Evolutionary conservation across 2,329 filamentous ascomycete species (phyloP), one percentile per base, ranked within the genome.

Genomic region (Trichoderma sp.): DNA sequence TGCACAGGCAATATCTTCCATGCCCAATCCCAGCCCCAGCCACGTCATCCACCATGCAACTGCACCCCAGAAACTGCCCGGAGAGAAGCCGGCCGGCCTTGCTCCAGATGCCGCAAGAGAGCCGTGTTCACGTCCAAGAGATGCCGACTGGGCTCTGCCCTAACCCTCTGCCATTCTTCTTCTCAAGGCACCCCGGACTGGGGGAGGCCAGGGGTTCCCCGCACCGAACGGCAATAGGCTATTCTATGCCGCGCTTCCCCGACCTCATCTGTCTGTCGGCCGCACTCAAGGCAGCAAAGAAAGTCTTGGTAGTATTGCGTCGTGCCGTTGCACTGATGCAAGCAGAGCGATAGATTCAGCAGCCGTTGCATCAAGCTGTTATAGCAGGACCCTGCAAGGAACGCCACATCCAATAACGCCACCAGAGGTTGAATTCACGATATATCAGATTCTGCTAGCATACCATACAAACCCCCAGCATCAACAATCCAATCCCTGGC

Each of bases 21-120:
- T 17, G 36, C 13, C 28, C 39, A 20, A n/a, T 5, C 39, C 39
- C 55, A 9, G 28, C 20, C 58, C 50, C 43, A 65, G 59, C 69
- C 62, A 67, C 61, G 69, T 67, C 69, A 71, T 59, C 62, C 53
- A 28, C 66, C 68, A 64, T 70, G 68, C 68, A 64, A 63, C 43
- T 63, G 58, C 59, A 70, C 69, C 62, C 63, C 61, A 71, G 63
- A 71, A 71, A 71, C 50, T 71, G 32, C 5, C 69, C 69, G 69
- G 69, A 71, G 69, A 71, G 69, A 71, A 67, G 69, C 69, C 69
- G 69, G 50, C 43, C 26, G 28, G 28, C 36, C 34, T 43, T 43
- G 53, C n/a, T 47, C 53, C 36, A 68, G 53, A 57, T 68, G 64
- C 65, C 65, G 53, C 65, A 32, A 68, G 65, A 68, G 17, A 34